These are phyloP conservation scores for Vigna trinervia DNA, from an alignment of 306 rosid species.

Conservation along the genomic window DNA sequence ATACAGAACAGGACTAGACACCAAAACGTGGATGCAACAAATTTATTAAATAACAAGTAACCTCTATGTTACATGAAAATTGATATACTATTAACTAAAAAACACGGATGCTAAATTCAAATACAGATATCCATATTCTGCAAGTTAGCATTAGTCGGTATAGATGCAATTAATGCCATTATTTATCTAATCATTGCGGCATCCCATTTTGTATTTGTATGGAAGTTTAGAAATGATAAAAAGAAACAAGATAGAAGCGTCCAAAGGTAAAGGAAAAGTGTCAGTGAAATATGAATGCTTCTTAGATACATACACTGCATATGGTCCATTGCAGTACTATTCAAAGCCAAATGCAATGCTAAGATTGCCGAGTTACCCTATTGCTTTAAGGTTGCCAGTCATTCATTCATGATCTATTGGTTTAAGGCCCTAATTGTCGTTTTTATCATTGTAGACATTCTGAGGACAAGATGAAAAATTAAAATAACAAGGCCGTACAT, in stretches of 20 bases:
- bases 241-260: background rate
- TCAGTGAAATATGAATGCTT: background rate
- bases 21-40: background rate
- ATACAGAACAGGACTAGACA: background rate
- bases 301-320: slow-evolving; percentile 1
- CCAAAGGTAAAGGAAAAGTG: background rate
- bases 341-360: background rate
- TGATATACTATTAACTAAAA: background rate
- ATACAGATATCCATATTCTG: background rate
- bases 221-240: background rate
- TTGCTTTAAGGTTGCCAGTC: background rate
- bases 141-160: background rate
- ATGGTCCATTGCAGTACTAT: background rate
- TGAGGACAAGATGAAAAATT: background rate
- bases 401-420: slow-evolving; percentile 12
- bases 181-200: too few species aligned
- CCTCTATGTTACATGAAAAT: too few species aligned
- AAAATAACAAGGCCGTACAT: slow-evolving; percentile 25
- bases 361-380: too few species aligned
- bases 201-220: background rate
- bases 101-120: background rate
- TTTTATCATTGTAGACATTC: slow-evolving; percentile 2
- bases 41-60: too few species aligned
- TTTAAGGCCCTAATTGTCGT: slow-evolving; percentile 10
- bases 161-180: background rate